Conservation (phyloP, 805 yeast genomes). For the Lipomyces chichibuensis region DNA sequence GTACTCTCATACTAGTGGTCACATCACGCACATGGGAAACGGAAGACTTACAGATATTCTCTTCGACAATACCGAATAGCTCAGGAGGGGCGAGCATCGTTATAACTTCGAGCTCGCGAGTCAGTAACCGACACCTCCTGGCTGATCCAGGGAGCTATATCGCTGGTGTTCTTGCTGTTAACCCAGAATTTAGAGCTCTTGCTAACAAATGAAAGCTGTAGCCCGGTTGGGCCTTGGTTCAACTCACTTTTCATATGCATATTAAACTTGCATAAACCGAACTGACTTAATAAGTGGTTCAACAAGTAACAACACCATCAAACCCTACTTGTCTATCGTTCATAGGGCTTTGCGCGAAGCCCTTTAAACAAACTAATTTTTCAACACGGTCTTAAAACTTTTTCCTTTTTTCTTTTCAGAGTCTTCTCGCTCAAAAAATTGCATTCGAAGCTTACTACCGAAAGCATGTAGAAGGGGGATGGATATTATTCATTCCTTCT, state of each 20-base stretch:
- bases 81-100: slow-evolving; percentile 91
- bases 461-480: slow-evolving; percentile 3
- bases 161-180: not conserved
- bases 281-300: not conserved
- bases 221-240: not conserved
- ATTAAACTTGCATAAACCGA: not conserved
- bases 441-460: slow-evolving; percentile 44
- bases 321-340: not conserved
- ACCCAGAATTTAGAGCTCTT: too few relatives aligned
- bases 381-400: not conserved
- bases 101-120: slow-evolving; percentile 9
- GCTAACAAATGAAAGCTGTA: too few relatives aligned
- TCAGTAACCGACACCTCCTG: not conserved
- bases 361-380: not conserved
- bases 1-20: not conserved
- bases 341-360: not conserved
- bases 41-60: slow-evolving; percentile 59
- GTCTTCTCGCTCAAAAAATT: slow-evolving; percentile 40
- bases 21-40: not conserved
- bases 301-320: not conserved
- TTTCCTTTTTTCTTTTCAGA: slow-evolving; percentile 7
- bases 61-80: slow-evolving; percentile 87
- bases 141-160: not conserved
- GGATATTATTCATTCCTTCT: slow-evolving; percentile 3
- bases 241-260: not conserved